A percentile compares a stretch with the other conserved stretches of the same genome.
phyloP scores from a whole-genome alignment of 768 basidiomycete genomes.

The Suillus hirtellus region DNA sequence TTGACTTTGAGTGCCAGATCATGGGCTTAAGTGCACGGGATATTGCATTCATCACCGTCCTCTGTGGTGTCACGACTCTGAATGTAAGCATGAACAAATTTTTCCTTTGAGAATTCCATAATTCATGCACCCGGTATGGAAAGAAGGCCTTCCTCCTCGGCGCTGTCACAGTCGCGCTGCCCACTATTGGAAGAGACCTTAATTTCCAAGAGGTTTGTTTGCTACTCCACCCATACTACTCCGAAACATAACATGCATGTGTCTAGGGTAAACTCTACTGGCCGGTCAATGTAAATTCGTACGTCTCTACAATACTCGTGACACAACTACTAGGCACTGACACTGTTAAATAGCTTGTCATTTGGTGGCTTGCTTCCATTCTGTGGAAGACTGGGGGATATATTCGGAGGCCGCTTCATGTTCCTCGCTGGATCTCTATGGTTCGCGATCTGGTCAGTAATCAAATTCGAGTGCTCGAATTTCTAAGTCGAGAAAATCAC shows the following conservation, averaged over 20 bases:
- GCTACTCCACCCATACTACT: neutral
- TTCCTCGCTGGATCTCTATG: constrained; percentile 33
- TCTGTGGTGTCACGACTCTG: constrained; percentile 29
- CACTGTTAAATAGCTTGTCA: constrained; percentile 17
- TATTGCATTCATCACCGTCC: constrained; percentile 19
- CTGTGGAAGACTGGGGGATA: constrained; percentile 28
- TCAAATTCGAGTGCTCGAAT: neutral
- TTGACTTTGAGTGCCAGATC: neutral
- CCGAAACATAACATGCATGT: neutral
- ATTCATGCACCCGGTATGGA: neutral
- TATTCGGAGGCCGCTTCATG: constrained; percentile 28
- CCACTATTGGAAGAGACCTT: constrained; percentile 29
- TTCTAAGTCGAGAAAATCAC: neutral
- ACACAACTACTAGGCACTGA: neutral
- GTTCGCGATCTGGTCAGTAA: constrained; percentile 32
- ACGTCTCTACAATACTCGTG: constrained; percentile 8
- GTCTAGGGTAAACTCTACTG: constrained; percentile 23
- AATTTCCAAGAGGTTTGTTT: constrained; percentile 21
- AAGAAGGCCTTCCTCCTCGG: constrained; percentile 27
- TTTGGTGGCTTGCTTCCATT: constrained; percentile 27
- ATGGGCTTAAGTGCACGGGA: constrained; percentile 15
- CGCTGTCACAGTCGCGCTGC: constrained; percentile 29
- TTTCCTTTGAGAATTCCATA: neutral
- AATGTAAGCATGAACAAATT: constrained; percentile 15
- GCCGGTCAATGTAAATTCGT: constrained; percentile 29